Evolutionary conservation across 352 stramenopile species (phyloP), one percentile per base, ranked within the genome.

Genomic region (Phytophthora parvispora): DNA sequence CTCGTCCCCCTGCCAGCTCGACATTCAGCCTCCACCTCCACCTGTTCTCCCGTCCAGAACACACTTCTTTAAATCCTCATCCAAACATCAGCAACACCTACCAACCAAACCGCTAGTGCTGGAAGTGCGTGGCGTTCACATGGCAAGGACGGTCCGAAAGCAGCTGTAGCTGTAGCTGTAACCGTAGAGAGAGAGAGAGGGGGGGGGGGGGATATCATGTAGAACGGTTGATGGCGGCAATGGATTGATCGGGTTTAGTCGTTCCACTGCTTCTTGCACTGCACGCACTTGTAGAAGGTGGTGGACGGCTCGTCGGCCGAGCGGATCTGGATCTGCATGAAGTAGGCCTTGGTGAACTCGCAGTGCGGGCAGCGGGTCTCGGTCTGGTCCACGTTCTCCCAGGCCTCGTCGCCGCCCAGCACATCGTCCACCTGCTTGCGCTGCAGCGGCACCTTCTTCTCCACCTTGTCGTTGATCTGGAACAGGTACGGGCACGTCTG

Each of bases 261-360:
- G 75, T 96, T 98, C 98, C 98, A 99, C 76, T 99, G 96, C 83
- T 99, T 94, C 66, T 95, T 97, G 81, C 98, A 99, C 67, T 98
- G 93, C 34, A 98, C 94, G 77, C 98, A 99, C 78, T 99, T 99
- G 89, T 99, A 99, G 84, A 99, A 99, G n/a, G 98, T 98, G 47
- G 98, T 99, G 89, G 98, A 99, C 6, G 97, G 97, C 74, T 99
- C 97, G 69, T 99, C 97, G 8, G 98, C 98, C 60, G 97, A 99
- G 48, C 98, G 89, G 84, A 99, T 99, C 87, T 99, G 98, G 80
- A 99, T 99, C 87, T 99, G 98, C 96, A 99, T 99, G 86, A 99
- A 99, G 84, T 99, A 99, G 13, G 98, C 98, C 77, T 99, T 94
- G 42, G 87, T 94, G 80, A 97, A 89, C 73, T 97, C 90, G 75